A percentile compares a stretch with the other conserved stretches of the same genome.
Evolutionary conservation across 2,329 filamentous ascomycete species (phyloP).

Genomic region (Diplodia seriata): DNA sequence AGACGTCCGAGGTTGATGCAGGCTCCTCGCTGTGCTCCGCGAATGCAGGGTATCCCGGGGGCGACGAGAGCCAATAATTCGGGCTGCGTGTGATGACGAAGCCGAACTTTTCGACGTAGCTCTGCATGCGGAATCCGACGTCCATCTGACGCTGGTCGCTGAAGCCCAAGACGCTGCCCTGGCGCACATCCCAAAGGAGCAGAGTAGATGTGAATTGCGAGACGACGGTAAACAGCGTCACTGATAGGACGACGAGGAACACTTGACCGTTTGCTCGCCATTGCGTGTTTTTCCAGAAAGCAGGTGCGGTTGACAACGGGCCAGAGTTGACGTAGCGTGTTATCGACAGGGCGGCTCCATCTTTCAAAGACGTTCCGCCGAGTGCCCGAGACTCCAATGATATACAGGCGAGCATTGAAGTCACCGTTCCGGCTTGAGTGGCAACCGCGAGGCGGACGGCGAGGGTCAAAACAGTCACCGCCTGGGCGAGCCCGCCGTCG

Average conservation of each 20-base stretch:
- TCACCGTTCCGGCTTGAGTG: not conserved
- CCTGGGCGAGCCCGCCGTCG: slow-evolving; percentile 2
- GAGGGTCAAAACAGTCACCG: not conserved
- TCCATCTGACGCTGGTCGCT: not conserved
- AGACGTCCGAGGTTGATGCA: too few species aligned
- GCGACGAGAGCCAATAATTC: not conserved
- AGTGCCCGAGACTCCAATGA: not conserved
- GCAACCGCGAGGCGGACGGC: slow-evolving; percentile 5
- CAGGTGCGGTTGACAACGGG: not conserved
- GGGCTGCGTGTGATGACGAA: not conserved
- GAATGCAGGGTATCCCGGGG: not conserved
- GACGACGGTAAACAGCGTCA: not conserved
- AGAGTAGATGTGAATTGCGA: slow-evolving; percentile 10
- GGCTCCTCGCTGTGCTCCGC: not conserved
- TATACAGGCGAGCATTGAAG: not conserved
- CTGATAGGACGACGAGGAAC: not conserved
- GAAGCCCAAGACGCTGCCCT: not conserved
- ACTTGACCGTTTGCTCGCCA: not conserved
- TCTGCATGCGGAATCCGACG: not conserved
- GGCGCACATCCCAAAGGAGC: slow-evolving; percentile 1
- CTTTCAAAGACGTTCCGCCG: not conserved
- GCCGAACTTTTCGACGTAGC: not conserved
- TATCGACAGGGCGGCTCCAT: not conserved
- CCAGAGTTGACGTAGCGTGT: slow-evolving; percentile 6
- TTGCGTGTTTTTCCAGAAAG: not conserved